These are phyloP conservation scores for Eremochloa ophiuroides DNA, from an alignment of 176 grass and related monocot species.

Conservation along the genomic window DNA sequence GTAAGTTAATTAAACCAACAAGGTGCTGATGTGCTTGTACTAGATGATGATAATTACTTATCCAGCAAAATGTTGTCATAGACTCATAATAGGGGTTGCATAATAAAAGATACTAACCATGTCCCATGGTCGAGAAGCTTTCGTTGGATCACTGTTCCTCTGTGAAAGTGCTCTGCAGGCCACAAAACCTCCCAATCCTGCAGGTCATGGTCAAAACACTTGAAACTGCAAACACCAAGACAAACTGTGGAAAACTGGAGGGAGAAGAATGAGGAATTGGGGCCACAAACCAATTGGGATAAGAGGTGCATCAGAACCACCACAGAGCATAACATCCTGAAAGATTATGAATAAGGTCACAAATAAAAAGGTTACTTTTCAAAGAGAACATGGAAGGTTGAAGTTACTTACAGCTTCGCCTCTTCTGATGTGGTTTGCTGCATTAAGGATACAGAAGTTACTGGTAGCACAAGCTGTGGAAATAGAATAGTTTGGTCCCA, in stretches of 20 bases:
- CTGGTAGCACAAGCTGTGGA: constrained; percentile 99
- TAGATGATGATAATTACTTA: neutral
- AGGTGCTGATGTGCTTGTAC: neutral
- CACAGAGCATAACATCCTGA: constrained; percentile 98
- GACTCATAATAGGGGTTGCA: neutral
- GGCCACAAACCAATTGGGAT: constrained; percentile 78
- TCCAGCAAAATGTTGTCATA: neutral
- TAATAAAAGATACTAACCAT: constrained; percentile 47
- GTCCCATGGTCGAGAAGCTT: constrained; percentile 99
- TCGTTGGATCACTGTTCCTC: constrained; percentile 89
- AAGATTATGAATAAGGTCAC: constrained; percentile 33
- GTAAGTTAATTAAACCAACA: constrained; percentile 9
- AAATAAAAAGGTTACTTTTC: neutral
- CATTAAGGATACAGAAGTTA: constrained; percentile 99
- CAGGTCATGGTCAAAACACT: constrained; percentile 22
- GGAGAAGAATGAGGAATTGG: neutral
- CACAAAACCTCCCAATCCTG: constrained; percentile 97
- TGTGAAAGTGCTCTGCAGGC: constrained; percentile 97
- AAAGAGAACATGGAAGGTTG: neutral
- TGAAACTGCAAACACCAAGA: constrained; percentile 4
- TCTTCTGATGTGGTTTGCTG: constrained; percentile 96
- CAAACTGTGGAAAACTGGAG: constrained; percentile 10
- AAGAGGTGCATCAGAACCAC: constrained; percentile 95
- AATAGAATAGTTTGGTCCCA: constrained; percentile 99
- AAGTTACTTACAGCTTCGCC: constrained; percentile 80